Conservation (phyloP, 768 basidiomycete genomes). For the Termitomyces sp. region DNA sequence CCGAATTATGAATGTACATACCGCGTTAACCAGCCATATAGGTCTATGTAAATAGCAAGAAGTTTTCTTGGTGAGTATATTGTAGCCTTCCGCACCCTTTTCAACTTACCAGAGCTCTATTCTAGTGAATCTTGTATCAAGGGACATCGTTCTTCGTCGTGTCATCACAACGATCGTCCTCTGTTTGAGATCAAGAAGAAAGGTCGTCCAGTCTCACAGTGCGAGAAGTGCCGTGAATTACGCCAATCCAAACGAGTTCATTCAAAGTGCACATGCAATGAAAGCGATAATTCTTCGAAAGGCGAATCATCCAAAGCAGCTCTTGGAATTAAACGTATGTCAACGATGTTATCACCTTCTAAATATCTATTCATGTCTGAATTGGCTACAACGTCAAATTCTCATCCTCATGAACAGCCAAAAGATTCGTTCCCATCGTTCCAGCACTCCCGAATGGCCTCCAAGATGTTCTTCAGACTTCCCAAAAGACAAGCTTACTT, state of each 20-base stretch:
- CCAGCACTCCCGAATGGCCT: conserved; percentile 75
- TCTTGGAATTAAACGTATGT: conserved; percentile 38
- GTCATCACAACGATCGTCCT: conserved; percentile 81
- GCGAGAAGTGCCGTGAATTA: conserved; percentile 76
- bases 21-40: conserved; percentile 15
- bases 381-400: neutral
- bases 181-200: conserved; percentile 94
- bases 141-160: conserved; percentile 88
- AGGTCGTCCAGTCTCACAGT: conserved; percentile 88
- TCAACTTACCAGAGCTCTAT: conserved; percentile 2
- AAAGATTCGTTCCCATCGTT: conserved; percentile 63
- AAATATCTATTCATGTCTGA: neutral
- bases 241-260: conserved; percentile 78
- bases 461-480: conserved; percentile 42
- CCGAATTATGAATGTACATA: neutral
- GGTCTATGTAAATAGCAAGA: conserved; percentile 76
- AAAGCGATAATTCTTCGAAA: conserved; percentile 26
- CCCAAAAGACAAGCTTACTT: conserved; percentile 20
- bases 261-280: conserved; percentile 73
- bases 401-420: conserved; percentile 31
- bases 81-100: neutral
- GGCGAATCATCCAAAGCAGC: conserved; percentile 23
- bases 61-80: conserved; percentile 64
- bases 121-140: conserved; percentile 88
- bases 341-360: conserved; percentile 5